Evolutionary conservation across 78 protist species (phyloP).

Genomic region (Protostelium mycophagum): DNA sequence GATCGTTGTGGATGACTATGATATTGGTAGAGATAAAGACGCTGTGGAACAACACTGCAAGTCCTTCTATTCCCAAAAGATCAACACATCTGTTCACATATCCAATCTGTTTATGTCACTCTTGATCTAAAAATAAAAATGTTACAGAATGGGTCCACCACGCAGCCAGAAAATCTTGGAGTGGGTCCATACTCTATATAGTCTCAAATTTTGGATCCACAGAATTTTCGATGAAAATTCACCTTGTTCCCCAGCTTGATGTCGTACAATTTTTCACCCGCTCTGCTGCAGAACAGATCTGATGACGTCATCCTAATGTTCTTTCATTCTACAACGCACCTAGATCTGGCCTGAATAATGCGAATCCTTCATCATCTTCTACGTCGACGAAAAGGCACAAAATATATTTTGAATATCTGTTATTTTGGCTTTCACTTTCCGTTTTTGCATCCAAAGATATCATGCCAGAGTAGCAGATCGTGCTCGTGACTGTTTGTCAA

Average conservation of each 20-base stretch:
- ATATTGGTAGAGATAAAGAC: background rate
- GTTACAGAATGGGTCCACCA: background rate
- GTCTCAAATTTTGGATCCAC: background rate
- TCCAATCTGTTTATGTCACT: background rate
- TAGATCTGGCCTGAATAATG: background rate
- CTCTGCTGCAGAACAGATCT: background rate
- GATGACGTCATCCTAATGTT: background rate
- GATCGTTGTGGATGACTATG: background rate
- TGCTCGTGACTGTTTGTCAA: background rate
- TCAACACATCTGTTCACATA: background rate
- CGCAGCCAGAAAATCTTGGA: background rate
- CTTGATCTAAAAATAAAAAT: background rate
- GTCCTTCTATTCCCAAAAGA: background rate
- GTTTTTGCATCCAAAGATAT: background rate
- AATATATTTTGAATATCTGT: background rate
- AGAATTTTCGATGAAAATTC: background rate
- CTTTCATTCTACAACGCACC: background rate
- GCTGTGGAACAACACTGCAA: background rate
- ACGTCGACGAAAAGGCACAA: background rate
- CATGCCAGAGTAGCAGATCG: background rate
- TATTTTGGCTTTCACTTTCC: background rate
- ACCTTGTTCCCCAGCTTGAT: background rate
- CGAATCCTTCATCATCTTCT: background rate
- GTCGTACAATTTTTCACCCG: background rate
- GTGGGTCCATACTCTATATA: background rate